Conservation (phyloP, 208 protist species). For the Phytomonas serpens region DNA sequence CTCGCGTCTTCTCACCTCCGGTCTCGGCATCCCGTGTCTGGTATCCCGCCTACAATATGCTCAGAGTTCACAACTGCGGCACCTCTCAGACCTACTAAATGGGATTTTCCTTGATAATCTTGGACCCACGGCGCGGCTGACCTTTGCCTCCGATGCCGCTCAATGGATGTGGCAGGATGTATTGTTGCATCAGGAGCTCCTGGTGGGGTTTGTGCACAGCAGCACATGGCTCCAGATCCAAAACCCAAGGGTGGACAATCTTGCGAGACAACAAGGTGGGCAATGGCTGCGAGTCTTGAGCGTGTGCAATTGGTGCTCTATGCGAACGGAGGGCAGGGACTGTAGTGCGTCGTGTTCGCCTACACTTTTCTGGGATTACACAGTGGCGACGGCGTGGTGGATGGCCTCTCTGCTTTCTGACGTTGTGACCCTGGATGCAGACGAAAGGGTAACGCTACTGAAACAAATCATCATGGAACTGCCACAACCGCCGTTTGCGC, state of each 20-base stretch:
- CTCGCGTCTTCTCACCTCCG: constrained; percentile 18
- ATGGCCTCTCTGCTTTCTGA: constrained; percentile 39
- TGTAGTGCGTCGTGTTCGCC: neutral
- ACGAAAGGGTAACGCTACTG: constrained; percentile 26
- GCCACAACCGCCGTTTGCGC: constrained; percentile 5
- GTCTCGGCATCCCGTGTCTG: constrained; percentile 19
- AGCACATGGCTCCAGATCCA: constrained; percentile 15
- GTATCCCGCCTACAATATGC: constrained; percentile 20
- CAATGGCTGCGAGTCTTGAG: constrained; percentile 46
- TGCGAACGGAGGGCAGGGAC: constrained; percentile 8
- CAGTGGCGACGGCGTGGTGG: constrained; percentile 46
- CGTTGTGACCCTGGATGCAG: constrained; percentile 26
- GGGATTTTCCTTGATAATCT: constrained; percentile 32
- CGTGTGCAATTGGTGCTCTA: constrained; percentile 29
- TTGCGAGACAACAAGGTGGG: constrained; percentile 29
- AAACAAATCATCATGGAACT: constrained; percentile 26
- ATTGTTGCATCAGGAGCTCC: constrained; percentile 33
- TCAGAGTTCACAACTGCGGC: constrained; percentile 15
- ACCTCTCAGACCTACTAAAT: constrained; percentile 24
- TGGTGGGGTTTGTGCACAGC: neutral
- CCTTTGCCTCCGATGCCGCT: constrained; percentile 31
- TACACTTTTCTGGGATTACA: neutral
- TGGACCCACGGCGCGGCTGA: constrained; percentile 12
- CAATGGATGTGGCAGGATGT: constrained; percentile 35
- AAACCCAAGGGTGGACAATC: constrained; percentile 29